Base-by-base conservation (phyloP, 2,329 filamentous ascomycete species). In the Coniochaeta prunicola region DNA sequence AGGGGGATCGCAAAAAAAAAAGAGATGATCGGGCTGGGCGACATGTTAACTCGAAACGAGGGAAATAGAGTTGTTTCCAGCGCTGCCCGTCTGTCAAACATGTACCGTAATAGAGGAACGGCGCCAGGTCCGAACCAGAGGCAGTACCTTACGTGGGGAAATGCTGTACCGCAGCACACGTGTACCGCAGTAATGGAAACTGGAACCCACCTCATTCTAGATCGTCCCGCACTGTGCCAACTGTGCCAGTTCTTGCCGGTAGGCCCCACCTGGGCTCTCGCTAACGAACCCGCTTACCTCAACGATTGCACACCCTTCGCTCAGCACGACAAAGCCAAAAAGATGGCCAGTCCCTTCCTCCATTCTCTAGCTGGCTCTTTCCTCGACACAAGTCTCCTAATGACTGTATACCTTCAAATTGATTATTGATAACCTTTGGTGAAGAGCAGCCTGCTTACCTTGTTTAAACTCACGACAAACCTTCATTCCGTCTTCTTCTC, bases 291-390 rank as follows among this genome's bases (percentile, higher is more conserved):
- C 45, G 45, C 45, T 50, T 50, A 50, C 40, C 40, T 50, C 45
- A 50, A 50, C 45, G 45, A 21, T 50, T 50, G 45, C 45, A 28
- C 45, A 45, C 4, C 45, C n/a, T 30, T 30, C 10, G 45, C 45
- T 50, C 45, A 50, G 45, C 45, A 50, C 21, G 45, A 50, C 45
- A 50, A 30, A 50, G n/a, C 45, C 45, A 50, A 50, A 50, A 50
- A 50, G 45, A 50, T 50, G 45, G 45, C 36, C 45, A 50, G 21
- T 50, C 45, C 45, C 45, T 26, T 26, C 45, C 45, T 26, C 45
- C 45, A 50, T 30, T 30, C 26, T 28, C 24, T 28, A 21, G 12
- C 21, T 48, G 42, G 21, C 21, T 30, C 45, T 28, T 50, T 50
- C 45, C 45, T 28, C n/a, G 45, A 50, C 45, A 50, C n/a, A n/a